Conservation (phyloP, 495 filamentous ascomycete genomes). For the Penicillium subrubescens region DNA sequence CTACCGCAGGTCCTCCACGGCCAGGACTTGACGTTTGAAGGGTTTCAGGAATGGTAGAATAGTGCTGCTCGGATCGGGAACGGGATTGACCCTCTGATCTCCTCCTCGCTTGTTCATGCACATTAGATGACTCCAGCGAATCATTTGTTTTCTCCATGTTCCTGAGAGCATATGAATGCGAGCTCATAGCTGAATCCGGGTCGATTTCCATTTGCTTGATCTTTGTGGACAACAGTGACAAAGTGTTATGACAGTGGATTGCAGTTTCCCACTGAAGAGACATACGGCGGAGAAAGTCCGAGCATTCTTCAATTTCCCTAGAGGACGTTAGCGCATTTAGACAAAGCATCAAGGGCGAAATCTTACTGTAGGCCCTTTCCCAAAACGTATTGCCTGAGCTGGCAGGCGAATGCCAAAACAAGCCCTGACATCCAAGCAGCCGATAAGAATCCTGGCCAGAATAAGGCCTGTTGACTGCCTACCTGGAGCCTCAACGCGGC, state of each 20-base stretch:
- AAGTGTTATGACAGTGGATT: constrained; percentile 38
- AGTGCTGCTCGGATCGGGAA: neutral
- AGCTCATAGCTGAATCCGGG: neutral
- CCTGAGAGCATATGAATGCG: constrained; percentile 19
- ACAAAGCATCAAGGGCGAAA: neutral
- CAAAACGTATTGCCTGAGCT: constrained; percentile 41
- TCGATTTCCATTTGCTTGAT: constrained; percentile 23
- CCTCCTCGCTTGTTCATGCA: constrained; percentile 1
- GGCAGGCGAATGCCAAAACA: constrained; percentile 45
- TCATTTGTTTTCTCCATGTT: constrained; percentile 4
- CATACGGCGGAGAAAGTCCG: constrained; percentile 37
- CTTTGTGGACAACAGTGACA: constrained; percentile 32
- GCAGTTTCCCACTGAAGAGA: constrained; percentile 45
- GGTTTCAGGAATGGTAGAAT: neutral
- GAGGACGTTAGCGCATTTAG: constrained; percentile 8
- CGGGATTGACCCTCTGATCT: neutral
- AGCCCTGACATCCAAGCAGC: constrained; percentile 47
- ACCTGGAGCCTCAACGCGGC: constrained; percentile 35
- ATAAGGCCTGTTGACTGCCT: constrained; percentile 35
- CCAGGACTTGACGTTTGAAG: neutral
- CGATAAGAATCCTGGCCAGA: constrained; percentile 45
- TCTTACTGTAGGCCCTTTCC: constrained; percentile 38
- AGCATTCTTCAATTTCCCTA: constrained; percentile 41
- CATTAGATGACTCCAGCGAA: neutral
- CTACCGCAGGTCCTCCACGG: neutral